phyloP scores from a whole-genome alignment of 1,284 basidiomycete genomes.

The Irpex lacteus region DNA sequence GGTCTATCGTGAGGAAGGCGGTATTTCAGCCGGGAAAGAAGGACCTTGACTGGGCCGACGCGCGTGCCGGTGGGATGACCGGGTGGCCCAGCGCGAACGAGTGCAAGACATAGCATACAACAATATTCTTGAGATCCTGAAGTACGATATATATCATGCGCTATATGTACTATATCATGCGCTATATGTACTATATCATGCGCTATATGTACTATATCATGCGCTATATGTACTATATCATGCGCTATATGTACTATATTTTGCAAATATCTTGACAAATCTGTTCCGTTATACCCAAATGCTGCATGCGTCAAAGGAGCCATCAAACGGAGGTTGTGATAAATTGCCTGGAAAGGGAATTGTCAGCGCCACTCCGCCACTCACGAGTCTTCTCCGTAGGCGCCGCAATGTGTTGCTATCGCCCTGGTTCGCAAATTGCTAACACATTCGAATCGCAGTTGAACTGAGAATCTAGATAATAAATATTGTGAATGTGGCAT shows the following conservation, averaged over 20 bases:
- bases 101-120: background rate
- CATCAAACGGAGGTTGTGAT: background rate
- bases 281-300: background rate
- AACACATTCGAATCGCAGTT: too few relatives aligned
- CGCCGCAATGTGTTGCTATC: background rate
- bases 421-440: too few relatives aligned
- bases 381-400: background rate
- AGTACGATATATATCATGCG: background rate
- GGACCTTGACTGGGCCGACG: background rate
- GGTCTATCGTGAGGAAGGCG: background rate
- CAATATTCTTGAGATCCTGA: too few relatives aligned
- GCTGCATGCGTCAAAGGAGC: background rate
- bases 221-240: background rate
- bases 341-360: background rate
- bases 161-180: background rate
- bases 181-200: background rate
- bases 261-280: background rate
- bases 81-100: background rate
- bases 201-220: background rate
- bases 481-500: too few relatives aligned
- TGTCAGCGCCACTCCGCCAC: background rate
- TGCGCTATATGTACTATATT: background rate
- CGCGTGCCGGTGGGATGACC: background rate
- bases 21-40: background rate
- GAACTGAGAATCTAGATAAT: too few relatives aligned